phyloP scores from a whole-genome alignment of 2,329 filamentous ascomycete species.

The Verruconis gallopava region DNA sequence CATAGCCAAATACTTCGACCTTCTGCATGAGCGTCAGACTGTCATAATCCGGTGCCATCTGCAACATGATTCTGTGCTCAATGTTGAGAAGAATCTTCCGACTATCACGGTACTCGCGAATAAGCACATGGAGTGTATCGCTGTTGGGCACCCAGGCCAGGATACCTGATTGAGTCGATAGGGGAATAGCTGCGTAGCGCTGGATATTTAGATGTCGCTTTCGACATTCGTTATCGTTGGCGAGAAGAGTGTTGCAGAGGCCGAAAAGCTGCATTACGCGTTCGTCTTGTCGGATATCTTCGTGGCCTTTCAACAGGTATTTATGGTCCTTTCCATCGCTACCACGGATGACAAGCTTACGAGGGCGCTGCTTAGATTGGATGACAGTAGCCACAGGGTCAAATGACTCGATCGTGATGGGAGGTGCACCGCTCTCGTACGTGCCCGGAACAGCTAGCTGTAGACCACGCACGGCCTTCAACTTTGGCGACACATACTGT shows the following conservation, averaged over 20 bases:
- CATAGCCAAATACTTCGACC: constrained; percentile 98
- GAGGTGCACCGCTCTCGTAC: constrained; percentile 65
- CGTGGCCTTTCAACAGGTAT: constrained; percentile 93
- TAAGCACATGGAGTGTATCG: constrained; percentile 91
- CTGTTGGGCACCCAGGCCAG: constrained; percentile 96
- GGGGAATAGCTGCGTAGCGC: constrained; percentile 86
- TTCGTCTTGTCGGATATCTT: constrained; percentile 97
- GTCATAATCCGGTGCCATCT: constrained; percentile 99
- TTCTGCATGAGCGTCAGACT: constrained; percentile 99
- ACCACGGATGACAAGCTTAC: constrained; percentile 76
- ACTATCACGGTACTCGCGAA: constrained; percentile 93
- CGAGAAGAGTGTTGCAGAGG: constrained; percentile 86
- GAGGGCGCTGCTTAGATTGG: constrained; percentile 88
- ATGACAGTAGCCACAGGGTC: constrained; percentile 85
- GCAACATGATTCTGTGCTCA: constrained; percentile 98
- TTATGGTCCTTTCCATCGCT: constrained; percentile 81
- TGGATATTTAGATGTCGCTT: constrained; percentile 96
- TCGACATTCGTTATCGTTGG: constrained; percentile 89
- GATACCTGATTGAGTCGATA: constrained; percentile 92
- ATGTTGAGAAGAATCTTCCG: constrained; percentile 97
- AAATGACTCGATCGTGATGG: constrained; percentile 80
- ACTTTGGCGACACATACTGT: constrained; percentile 90
- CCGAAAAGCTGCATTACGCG: constrained; percentile 99
- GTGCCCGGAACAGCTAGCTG: constrained; percentile 94
- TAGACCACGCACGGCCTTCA: constrained; percentile 73